Evolutionary conservation across 305 asterid species (phyloP), one percentile per base, ranked within the genome.

Genomic region (Fraxinus latifolia): DNA sequence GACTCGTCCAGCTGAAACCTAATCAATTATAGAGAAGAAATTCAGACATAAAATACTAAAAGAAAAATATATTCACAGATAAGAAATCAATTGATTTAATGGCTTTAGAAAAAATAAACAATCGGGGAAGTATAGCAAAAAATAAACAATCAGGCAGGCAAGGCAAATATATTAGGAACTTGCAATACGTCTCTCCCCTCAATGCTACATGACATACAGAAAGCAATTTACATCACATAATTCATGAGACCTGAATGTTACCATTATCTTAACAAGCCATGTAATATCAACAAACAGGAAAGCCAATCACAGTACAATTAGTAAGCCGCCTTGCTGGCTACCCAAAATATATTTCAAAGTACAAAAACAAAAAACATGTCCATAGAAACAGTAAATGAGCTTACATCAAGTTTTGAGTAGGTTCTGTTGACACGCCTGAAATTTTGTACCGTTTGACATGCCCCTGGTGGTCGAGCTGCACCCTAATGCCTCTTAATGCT

Each of bases 1-100:
- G 87, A 62, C n/a, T 83, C 95, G 34, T 92, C 95, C 32, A 81
- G 5, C 17, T 87, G 12, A 84, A 95, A 95, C 92, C 98, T 95
- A 77, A 34, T 76, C 32, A 77, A 47, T 27, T 68, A 7, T 19
- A 15, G 15, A 50, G 29, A 71, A 67, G 1, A 12, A 11, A 3
- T 7, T 60, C 17, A 37, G 47, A 9, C 6, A 12, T 15, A 15
- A 14, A 15, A 31, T 15, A 14, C 25, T 14, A 1, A 31, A 70
- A 27, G 39, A 68, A 29, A 67, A 67, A 67, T 67, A 27, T 9
- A 67, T 67, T 11, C 74, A 12, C 34, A 27, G 7, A 9, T 25
- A 27, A 27, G 17, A 67, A 67, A 3, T 67, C 33, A 67, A 67
- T 27, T 70, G 42, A 15, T 70, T 70, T 70, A 32, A 70, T 29